These are phyloP conservation scores for Malus asiatica DNA, from an alignment of 306 rosid genomes.

Conservation along the genomic window DNA sequence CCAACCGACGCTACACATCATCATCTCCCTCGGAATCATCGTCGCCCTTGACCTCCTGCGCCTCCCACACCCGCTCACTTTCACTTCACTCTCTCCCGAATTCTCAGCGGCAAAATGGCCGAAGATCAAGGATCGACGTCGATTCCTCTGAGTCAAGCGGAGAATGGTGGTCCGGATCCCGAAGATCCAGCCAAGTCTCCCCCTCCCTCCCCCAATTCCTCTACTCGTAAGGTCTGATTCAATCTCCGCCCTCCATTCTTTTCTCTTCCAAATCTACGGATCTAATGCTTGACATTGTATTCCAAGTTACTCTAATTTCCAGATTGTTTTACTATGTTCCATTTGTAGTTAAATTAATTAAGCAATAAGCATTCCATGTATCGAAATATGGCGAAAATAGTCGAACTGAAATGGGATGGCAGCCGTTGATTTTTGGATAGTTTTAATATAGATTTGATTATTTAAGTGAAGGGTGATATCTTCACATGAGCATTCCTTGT, in stretches of 20 bases:
- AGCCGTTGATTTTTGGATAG: too few relatives aligned
- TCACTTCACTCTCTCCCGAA: not conserved
- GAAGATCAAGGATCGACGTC: constrained; percentile 82
- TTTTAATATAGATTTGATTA: too few relatives aligned
- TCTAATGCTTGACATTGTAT: not conserved
- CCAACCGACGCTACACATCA: too few relatives aligned
- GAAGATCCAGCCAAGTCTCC: constrained; percentile 86
- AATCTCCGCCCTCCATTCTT: not conserved
- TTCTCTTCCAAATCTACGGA: constrained; percentile 12
- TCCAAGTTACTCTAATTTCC: not conserved
- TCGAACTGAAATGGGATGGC: too few relatives aligned
- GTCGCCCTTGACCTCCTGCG: not conserved
- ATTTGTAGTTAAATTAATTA: not conserved
- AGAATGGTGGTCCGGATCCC: constrained; percentile 62
- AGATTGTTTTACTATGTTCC: not conserved
- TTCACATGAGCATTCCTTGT: too few relatives aligned
- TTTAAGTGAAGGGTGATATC: too few relatives aligned
- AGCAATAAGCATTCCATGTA: too few relatives aligned
- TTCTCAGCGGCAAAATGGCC: constrained; percentile 37
- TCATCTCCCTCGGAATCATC: not conserved
- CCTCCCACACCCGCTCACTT: too few relatives aligned
- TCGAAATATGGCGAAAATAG: too few relatives aligned
- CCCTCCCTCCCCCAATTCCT: constrained; percentile 64
- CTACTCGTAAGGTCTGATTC: constrained; percentile 74
- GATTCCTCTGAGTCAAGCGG: constrained; percentile 75